Percentiles rank a stretch among this genome's conserved stretches.
Conservation (phyloP, 2,329 filamentous ascomycete genomes). For the Exophiala alcalophila region DNA sequence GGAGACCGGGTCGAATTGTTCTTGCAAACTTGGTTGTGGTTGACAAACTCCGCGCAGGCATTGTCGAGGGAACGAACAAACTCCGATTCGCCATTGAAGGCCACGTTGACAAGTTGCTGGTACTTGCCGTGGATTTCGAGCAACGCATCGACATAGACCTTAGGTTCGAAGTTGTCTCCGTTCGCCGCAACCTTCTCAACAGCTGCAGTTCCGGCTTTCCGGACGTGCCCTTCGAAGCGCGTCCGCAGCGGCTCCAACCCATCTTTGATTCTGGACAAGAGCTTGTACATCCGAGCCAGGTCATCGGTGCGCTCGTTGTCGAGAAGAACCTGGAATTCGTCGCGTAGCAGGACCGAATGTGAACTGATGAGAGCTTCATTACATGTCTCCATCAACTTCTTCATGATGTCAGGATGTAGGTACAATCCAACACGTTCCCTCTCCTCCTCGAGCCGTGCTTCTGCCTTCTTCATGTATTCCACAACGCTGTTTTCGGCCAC, state of each 20-base stretch:
- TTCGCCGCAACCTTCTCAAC: slow-evolving; percentile 88
- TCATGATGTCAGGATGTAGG: slow-evolving; percentile 83
- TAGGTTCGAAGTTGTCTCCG: slow-evolving; percentile 87
- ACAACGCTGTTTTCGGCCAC: slow-evolving; percentile 95
- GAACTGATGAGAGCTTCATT: slow-evolving; percentile 86
- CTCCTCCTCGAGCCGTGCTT: slow-evolving; percentile 82
- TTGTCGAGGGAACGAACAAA: slow-evolving; percentile 96
- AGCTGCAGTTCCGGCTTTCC: slow-evolving; percentile 81
- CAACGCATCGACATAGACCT: slow-evolving; percentile 92
- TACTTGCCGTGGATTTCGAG: slow-evolving; percentile 94
- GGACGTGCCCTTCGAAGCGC: slow-evolving; percentile 88
- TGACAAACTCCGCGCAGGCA: slow-evolving; percentile 96
- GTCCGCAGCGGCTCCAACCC: slow-evolving; percentile 83
- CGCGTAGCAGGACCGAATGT: slow-evolving; percentile 78
- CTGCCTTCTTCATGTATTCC: slow-evolving; percentile 99
- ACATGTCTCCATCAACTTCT: slow-evolving; percentile 79
- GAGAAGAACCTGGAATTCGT: slow-evolving; percentile 91
- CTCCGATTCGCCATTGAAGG: slow-evolving; percentile 92
- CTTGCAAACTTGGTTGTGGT: slow-evolving; percentile 94
- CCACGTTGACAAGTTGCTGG: slow-evolving; percentile 81
- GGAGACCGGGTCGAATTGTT: slow-evolving; percentile 90
- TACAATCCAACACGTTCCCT: slow-evolving; percentile 91
- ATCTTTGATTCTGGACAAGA: slow-evolving; percentile 83
- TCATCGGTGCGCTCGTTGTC: slow-evolving; percentile 95
- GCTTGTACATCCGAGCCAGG: slow-evolving; percentile 91